Conservation (phyloP, 352 stramenopile genomes). For the Plasmopara halstedii region DNA sequence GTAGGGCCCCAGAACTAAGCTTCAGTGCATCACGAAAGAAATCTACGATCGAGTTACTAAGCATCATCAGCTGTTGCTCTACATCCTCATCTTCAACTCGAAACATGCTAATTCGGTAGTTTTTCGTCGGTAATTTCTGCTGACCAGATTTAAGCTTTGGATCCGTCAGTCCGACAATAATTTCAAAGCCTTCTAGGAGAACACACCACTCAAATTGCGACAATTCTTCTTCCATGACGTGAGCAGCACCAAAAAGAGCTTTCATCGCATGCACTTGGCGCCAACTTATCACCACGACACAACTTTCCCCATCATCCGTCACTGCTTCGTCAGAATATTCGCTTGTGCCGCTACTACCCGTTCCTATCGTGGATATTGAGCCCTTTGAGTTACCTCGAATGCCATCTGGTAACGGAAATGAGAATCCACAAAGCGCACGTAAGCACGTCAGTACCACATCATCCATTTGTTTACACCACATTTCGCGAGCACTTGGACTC, state of each 20-base stretch:
- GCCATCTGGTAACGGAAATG: slow-evolving; percentile 61
- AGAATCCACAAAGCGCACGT: slow-evolving; percentile 67
- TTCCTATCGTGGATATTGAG: slow-evolving; percentile 22
- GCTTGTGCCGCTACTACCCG: slow-evolving; percentile 6
- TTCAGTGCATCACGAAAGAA: slow-evolving; percentile 73
- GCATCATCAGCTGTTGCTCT: slow-evolving; percentile 80
- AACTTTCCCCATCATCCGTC: slow-evolving; percentile 56
- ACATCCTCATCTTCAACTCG: slow-evolving; percentile 80
- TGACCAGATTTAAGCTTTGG: slow-evolving; percentile 65
- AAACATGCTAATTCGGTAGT: slow-evolving; percentile 64
- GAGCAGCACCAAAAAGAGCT: slow-evolving; percentile 67
- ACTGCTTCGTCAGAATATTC: slow-evolving; percentile 33
- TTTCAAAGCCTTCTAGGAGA: slow-evolving; percentile 73
- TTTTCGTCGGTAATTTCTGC: slow-evolving; percentile 66
- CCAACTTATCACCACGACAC: slow-evolving; percentile 62
- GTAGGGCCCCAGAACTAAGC: slow-evolving; percentile 48
- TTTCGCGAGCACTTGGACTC: slow-evolving; percentile 22
- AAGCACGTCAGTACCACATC: slow-evolving; percentile 70
- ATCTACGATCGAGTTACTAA: slow-evolving; percentile 79
- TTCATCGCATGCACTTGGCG: slow-evolving; percentile 87
- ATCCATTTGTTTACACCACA: slow-evolving; percentile 52
- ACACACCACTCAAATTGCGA: slow-evolving; percentile 67
- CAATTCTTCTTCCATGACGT: slow-evolving; percentile 83
- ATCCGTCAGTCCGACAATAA: slow-evolving; percentile 67
- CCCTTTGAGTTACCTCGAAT: slow-evolving; percentile 43